Percentiles rank a stretch among this genome's conserved stretches.
Evolutionary conservation across 2,329 filamentous ascomycete species (phyloP).

Genomic region (Clonostachys sp.): DNA sequence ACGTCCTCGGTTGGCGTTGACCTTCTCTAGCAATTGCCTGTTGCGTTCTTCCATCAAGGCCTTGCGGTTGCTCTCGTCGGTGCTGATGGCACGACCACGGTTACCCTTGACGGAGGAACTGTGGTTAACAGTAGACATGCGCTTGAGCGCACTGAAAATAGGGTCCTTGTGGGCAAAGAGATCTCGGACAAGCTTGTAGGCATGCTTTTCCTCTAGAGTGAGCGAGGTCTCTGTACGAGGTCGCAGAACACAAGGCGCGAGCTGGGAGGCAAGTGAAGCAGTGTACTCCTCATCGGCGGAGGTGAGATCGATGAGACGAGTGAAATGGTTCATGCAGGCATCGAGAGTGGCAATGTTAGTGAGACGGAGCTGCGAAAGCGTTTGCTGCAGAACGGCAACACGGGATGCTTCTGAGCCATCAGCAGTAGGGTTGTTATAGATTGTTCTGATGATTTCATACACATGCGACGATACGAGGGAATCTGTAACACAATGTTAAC

Average conservation of each 20-base stretch:
- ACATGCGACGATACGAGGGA: constrained; percentile 98
- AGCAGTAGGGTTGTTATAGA: constrained; percentile 78
- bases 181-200: constrained; percentile 84
- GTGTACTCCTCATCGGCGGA: constrained; percentile 90
- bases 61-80: constrained; percentile 91
- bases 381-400: constrained; percentile 89
- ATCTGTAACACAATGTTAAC: constrained; percentile 49
- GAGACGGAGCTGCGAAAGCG: constrained; percentile 86
- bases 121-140: constrained; percentile 68
- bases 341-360: constrained; percentile 99
- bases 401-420: constrained; percentile 75
- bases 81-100: constrained; percentile 83
- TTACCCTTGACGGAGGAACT: constrained; percentile 48
- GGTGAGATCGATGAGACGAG: constrained; percentile 90
- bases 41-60: constrained; percentile 92
- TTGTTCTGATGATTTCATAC: constrained; percentile 97
- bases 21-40: constrained; percentile 70
- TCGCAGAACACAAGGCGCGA: constrained; percentile 84
- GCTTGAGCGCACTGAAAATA: constrained; percentile 95
- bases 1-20: constrained; percentile 61
- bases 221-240: constrained; percentile 84
- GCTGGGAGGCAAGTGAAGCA: constrained; percentile 62
- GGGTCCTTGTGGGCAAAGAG: constrained; percentile 90
- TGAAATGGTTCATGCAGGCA: constrained; percentile 97
- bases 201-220: constrained; percentile 93